Evolutionary conservation across 179 eudicot genomes (phyloP).

Genomic region (Spinacia oleracea): DNA sequence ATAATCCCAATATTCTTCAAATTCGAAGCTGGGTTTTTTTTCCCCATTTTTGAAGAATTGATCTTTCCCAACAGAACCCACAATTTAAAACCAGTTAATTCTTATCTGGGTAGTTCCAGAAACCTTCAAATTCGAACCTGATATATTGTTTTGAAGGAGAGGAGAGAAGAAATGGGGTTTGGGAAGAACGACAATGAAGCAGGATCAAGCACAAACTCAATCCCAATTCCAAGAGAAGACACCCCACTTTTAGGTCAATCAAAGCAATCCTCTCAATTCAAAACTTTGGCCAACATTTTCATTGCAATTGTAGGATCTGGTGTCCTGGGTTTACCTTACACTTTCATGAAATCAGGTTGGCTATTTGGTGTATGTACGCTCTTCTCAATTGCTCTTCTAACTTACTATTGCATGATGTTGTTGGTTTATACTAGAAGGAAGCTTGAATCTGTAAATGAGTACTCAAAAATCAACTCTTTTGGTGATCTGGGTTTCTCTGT

Average conservation of each 20-base stretch:
- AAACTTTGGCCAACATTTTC: constrained; percentile 87
- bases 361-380: constrained; percentile 52
- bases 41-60: neutral
- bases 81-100: neutral
- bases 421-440: constrained; percentile 56
- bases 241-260: constrained; percentile 57
- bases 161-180: constrained; percentile 35
- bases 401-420: constrained; percentile 78
- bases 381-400: constrained; percentile 49
- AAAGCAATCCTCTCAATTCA: constrained; percentile 58
- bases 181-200: constrained; percentile 36
- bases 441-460: constrained; percentile 44
- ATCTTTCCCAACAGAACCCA: neutral
- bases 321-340: constrained; percentile 90
- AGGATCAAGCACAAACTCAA: constrained; percentile 46
- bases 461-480: constrained; percentile 65
- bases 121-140: neutral
- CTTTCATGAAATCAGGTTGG: constrained; percentile 80
- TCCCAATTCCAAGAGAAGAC: constrained; percentile 53
- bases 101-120: constrained; percentile 19
- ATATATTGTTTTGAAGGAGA: neutral
- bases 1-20: neutral
- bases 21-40: neutral
- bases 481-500: constrained; percentile 87
- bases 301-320: constrained; percentile 92